Conservation (phyloP, 306 rosid species). For the Canavalia ensiformis region DNA sequence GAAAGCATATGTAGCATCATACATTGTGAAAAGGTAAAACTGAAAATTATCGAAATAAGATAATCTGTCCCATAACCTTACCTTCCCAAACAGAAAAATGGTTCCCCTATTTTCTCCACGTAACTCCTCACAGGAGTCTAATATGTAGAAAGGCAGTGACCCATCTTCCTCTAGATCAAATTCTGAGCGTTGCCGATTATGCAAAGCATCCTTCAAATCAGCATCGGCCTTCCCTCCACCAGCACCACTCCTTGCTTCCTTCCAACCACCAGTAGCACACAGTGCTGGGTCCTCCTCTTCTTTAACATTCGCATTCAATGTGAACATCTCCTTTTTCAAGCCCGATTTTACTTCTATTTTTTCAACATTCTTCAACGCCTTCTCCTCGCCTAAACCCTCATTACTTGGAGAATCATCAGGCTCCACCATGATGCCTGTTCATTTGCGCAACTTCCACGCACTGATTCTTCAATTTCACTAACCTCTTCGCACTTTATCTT, state of each 20-base stretch:
- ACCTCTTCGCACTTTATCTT: constrained; percentile 31
- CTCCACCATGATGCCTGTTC: constrained; percentile 14
- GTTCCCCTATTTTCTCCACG: constrained; percentile 82
- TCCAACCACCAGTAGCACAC: constrained; percentile 84
- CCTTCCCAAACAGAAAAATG: constrained; percentile 96
- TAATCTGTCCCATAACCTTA: constrained; percentile 23
- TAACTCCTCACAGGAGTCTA: constrained; percentile 91
- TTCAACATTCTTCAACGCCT: constrained; percentile 47
- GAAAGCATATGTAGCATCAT: neutral
- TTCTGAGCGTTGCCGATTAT: constrained; percentile 54
- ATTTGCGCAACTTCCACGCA: constrained; percentile 36
- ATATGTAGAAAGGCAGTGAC: constrained; percentile 74
- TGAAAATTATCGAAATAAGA: neutral
- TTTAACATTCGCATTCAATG: constrained; percentile 80
- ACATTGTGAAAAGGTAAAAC: neutral
- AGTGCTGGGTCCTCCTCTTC: constrained; percentile 66
- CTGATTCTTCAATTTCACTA: constrained; percentile 40
- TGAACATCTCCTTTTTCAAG: constrained; percentile 59
- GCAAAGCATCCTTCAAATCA: constrained; percentile 48
- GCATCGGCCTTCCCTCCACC: constrained; percentile 46
- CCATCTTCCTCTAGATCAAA: constrained; percentile 73
- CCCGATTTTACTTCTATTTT: constrained; percentile 47
- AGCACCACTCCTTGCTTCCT: constrained; percentile 58
- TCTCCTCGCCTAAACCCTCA: constrained; percentile 53
- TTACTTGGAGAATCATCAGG: constrained; percentile 30